Evolutionary conservation across 2,329 filamentous ascomycete species (phyloP).

Genomic region (Aspergillus vadensis): DNA sequence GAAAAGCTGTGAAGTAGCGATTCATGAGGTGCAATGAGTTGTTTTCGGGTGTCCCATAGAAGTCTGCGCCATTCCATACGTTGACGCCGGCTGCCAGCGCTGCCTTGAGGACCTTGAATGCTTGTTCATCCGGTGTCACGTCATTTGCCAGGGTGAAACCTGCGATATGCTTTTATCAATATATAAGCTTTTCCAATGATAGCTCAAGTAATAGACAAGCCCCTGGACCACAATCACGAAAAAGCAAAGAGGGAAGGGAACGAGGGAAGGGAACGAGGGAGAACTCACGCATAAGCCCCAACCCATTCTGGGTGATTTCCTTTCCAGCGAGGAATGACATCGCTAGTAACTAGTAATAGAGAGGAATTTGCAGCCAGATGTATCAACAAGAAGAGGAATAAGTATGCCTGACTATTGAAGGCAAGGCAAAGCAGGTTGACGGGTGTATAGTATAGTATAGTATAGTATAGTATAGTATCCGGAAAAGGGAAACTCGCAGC

Average conservation of each 20-base stretch:
- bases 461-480: too few relatives aligned
- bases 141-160: background rate
- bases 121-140: constrained; percentile 2
- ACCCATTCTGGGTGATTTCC: constrained; percentile 25
- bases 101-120: constrained; percentile 49
- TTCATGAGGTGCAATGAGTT: constrained; percentile 34
- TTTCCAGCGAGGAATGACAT: constrained; percentile 25
- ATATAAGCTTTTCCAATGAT: too few relatives aligned
- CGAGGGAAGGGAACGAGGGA: background rate
- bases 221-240: too few relatives aligned
- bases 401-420: too few relatives aligned
- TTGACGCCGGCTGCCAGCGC: constrained; percentile 15
- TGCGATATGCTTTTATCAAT: background rate
- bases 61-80: constrained; percentile 35
- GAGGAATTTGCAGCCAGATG: too few relatives aligned
- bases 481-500: background rate
- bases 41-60: constrained; percentile 35
- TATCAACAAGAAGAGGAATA: too few relatives aligned
- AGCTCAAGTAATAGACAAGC: too few relatives aligned
- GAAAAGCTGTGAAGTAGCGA: constrained; percentile 30
- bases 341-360: background rate
- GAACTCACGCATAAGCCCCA: constrained; percentile 32
- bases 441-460: too few relatives aligned
- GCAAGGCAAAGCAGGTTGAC: too few relatives aligned
- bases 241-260: background rate